Base-by-base conservation (phyloP, 805 yeast species). In the Candida pini region DNA sequence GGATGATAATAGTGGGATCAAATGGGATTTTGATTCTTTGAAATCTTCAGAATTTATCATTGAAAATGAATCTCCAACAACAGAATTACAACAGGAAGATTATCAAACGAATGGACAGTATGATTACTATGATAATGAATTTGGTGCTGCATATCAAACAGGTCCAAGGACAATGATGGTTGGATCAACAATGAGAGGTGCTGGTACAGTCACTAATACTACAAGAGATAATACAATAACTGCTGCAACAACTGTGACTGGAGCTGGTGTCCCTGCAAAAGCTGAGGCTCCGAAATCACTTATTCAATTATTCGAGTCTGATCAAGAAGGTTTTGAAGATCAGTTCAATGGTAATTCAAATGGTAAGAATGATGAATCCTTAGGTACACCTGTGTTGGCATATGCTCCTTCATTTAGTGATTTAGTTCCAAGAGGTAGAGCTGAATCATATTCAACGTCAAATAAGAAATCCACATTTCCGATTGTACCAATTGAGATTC, bases 21-120 rank as follows among this genome's bases (percentile, higher is more conserved):
- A 81, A 53, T 87, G 96, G 96, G 96, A 87, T 60, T 87, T 87
- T 51, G 95, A 87, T 56, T 82, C 92, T 1, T 60, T 85, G 35
- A 79, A 82, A 50, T 73, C 82, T 27, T 69, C 76, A 22, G 90
- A 83, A 43, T 83, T 82, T 53, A 78, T 83, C 22, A 58, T 81
- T 31, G 88, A 81, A 33, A 80, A 81, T 53, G 84, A 79, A 35
- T 7, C 33, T 36, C 18, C 32, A 33, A 15, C 41, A 36, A n/a
- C 22, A 24, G 24, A 27, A 26, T n/a, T n/a, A n/a, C n/a, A n/a
- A n/a, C n/a, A n/a, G n/a, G n/a, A n/a, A n/a, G n/a, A 22, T 22
- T 22, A 22, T 22, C 25, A 22, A 22, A 22, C 25, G 10, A 12
- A 22, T 13, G n/a, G n/a, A 5, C 25, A 22, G n/a, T 13, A 22